Evolutionary conservation across 768 basidiomycete genomes (phyloP).

Genomic region (Leccinellum albellum): DNA sequence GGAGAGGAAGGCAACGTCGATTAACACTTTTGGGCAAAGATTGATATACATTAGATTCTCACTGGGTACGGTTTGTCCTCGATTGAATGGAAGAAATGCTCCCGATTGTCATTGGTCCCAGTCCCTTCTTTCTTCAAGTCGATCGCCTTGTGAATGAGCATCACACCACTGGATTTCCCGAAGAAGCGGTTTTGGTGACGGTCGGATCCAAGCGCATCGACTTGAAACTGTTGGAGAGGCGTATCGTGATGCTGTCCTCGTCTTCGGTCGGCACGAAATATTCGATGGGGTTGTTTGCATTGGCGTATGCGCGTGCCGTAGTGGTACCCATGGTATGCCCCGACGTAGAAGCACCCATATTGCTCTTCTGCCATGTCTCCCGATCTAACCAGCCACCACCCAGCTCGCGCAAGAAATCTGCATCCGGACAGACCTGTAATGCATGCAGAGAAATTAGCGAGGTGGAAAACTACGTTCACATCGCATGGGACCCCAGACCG

Average conservation of each 20-base stretch:
- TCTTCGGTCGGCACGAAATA: slow-evolving; percentile 28
- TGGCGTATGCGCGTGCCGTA: slow-evolving; percentile 8
- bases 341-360: slow-evolving; percentile 6
- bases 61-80: slow-evolving; percentile 19
- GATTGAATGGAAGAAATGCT: background rate
- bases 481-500: background rate
- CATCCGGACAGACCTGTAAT: slow-evolving; percentile 59
- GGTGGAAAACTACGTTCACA: background rate
- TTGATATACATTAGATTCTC: slow-evolving; percentile 24
- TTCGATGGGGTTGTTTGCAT: slow-evolving; percentile 9
- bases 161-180: slow-evolving; percentile 41
- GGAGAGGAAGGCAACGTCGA: background rate
- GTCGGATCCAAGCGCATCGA: slow-evolving; percentile 14
- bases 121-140: slow-evolving; percentile 57
- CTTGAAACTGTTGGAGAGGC: slow-evolving; percentile 24
- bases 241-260: slow-evolving; percentile 21
- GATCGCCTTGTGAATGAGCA: slow-evolving; percentile 45
- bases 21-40: background rate
- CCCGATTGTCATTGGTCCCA: slow-evolving; percentile 30
- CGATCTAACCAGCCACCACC: slow-evolving; percentile 40
- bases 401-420: slow-evolving; percentile 56
- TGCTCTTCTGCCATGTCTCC: slow-evolving; percentile 33
- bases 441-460: background rate
- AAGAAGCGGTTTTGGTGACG: slow-evolving; percentile 27
- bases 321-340: slow-evolving; percentile 11